Evolutionary conservation across 179 eudicot species (phyloP), one percentile per base, ranked within the genome.

Genomic region (Camellia oleifera): DNA sequence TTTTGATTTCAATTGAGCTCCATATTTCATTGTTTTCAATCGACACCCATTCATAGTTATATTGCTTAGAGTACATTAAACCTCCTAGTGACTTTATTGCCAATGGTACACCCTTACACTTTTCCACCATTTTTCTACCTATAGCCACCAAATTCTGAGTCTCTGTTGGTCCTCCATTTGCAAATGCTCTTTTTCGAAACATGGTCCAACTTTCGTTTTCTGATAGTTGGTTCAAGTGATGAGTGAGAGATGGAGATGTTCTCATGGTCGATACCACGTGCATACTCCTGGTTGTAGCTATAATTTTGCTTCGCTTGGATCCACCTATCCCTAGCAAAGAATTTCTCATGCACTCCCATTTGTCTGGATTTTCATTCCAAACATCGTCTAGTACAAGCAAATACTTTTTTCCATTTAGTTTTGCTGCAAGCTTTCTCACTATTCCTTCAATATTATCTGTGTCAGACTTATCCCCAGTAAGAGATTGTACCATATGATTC

Each of bases 81-180:
- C 82, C 74, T 7, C 75, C 78, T 5, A 80, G 46, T 2, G 75
- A 56, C 5, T 57, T 80, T 11, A 72, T 78, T 4, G 68, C 82
- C 14, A 73, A 42, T 66, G 78, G 82, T 15, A 80, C 46, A 40
- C 82, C 82, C 26, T 12, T n/a, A 52, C 82, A 80, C 69, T 26
- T 74, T 66, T 44, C 14, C 0, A 61, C 74, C 52, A 75, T 75
- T 10, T 13, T 12, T 6, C 10, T 74, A 2, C 74, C 72, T 5
- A 53, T 46, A 12, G 9, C 60, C 60, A 56, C 13, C 60, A 56
- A 56, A 3, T 10, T 10, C 3, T 15, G 60, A 6, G 12, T 56
- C 14, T 7, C 13, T 12, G 3, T 12, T 56, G 60, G 60, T 56
- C 60, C 60, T 56, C 60, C 60, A 7, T 1, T 10, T 9, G 60